Conservation (phyloP, 106 monocot genomes). For the Dioscorea zingiberensis region DNA sequence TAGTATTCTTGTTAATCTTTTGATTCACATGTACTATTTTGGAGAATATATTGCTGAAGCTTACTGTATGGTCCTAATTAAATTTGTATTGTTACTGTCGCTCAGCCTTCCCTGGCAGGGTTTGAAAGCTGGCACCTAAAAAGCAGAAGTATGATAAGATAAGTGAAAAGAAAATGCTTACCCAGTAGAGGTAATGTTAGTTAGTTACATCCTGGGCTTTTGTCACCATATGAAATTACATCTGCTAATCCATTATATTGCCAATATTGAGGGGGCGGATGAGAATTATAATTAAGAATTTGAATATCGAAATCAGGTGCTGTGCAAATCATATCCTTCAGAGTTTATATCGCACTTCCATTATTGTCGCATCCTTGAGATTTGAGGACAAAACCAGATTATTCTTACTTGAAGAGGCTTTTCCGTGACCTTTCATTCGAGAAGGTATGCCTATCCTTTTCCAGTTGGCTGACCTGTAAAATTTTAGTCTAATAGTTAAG, state of each 20-base stretch:
- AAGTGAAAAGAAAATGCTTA: constrained; percentile 87
- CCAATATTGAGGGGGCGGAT: too few relatives aligned
- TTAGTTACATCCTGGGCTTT: too few relatives aligned
- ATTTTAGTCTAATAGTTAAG: too few relatives aligned
- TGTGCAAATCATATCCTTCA: constrained; percentile 67
- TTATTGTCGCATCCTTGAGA: constrained; percentile 62
- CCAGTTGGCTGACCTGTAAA: too few relatives aligned
- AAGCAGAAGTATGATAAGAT: constrained; percentile 91
- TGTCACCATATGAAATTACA: not conserved
- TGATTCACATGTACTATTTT: too few relatives aligned
- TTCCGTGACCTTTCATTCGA: constrained; percentile 78
- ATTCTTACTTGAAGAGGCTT: constrained; percentile 67
- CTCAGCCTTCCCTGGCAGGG: constrained; percentile 88
- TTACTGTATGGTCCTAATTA: not conserved
- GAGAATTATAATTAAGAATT: not conserved
- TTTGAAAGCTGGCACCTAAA: constrained; percentile 77
- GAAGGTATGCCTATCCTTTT: constrained; percentile 34
- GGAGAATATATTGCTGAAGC: not conserved
- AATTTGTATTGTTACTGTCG: constrained; percentile 9
- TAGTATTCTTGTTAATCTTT: too few relatives aligned
- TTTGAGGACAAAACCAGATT: constrained; percentile 81
- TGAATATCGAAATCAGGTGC: constrained; percentile 31
- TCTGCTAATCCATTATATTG: too few relatives aligned
- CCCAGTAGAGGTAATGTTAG: constrained; percentile 58
- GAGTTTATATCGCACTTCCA: constrained; percentile 75